These are phyloP conservation scores for Pestalotiopsis sp. DNA, from an alignment of 2,329 filamentous ascomycete genomes.

Conservation along the genomic window DNA sequence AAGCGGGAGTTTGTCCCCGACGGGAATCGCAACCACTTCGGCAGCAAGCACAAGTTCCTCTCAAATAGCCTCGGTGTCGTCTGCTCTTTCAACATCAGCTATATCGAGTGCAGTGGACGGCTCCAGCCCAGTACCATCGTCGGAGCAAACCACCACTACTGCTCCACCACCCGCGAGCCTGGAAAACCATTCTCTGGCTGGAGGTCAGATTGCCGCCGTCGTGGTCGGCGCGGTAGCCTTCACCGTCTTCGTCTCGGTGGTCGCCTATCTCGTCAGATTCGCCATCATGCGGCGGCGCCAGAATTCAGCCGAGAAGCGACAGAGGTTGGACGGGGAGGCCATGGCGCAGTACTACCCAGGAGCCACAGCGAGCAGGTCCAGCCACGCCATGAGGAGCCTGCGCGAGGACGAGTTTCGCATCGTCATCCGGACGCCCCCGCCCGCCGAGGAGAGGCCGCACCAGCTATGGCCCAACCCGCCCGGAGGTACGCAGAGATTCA, in stretches of 20 bases:
- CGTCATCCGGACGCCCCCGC: conserved; percentile 4
- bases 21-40: not conserved
- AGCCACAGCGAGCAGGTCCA: not conserved
- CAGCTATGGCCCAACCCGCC: conserved; percentile 6
- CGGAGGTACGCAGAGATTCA: conserved; percentile 6
- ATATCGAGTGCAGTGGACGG: not conserved
- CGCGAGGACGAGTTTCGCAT: conserved; percentile 1
- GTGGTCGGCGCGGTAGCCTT: not conserved
- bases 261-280: not conserved
- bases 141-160: not conserved
- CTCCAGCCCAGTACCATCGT: not conserved
- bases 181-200: not conserved
- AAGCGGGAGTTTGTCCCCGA: not conserved
- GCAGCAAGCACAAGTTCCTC: not conserved
- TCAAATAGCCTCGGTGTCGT: not conserved
- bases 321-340: not conserved
- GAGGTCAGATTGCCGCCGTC: conserved; percentile 1
- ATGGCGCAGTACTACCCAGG: not conserved
- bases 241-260: not conserved
- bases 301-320: not conserved
- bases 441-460: not conserved
- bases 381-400: not conserved
- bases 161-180: not conserved
- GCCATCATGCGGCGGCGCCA: not conserved
- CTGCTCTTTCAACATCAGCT: not conserved